Percentiles rank a stretch among this genome's conserved stretches.
Conservation (phyloP, 371 early-diverging fungal genomes). For the Mortierella sp. region DNA sequence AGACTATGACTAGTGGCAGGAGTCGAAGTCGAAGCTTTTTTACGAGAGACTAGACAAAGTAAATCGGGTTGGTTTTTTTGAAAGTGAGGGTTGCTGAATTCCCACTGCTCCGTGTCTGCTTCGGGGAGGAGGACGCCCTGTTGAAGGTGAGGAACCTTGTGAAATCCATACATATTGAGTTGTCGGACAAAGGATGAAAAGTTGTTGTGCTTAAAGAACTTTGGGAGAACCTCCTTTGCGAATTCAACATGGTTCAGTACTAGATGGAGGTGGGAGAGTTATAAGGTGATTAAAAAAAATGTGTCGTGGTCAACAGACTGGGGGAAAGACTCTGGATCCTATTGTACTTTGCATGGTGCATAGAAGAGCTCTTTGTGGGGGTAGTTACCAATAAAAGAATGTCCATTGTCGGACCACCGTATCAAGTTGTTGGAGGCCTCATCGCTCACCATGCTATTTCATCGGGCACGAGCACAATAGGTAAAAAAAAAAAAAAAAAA, state of each 20-base stretch:
- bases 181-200: slow-evolving; percentile 93
- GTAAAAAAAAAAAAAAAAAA: neutral
- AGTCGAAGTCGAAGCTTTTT: slow-evolving; percentile 59
- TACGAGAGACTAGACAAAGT: slow-evolving; percentile 58
- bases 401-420: slow-evolving; percentile 76
- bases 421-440: slow-evolving; percentile 70
- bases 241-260: slow-evolving; percentile 78
- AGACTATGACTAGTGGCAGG: no score
- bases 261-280: slow-evolving; percentile 3
- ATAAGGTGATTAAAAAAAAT: neutral
- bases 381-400: slow-evolving; percentile 67
- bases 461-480: neutral
- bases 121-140: slow-evolving; percentile 72
- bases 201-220: slow-evolving; percentile 91
- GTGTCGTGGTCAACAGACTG: no score
- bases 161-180: slow-evolving; percentile 90
- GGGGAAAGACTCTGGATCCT: no score
- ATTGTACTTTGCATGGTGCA: no score
- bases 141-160: slow-evolving; percentile 80
- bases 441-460: slow-evolving; percentile 74
- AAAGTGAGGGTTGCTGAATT: slow-evolving; percentile 62
- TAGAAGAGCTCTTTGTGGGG: no score
- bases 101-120: slow-evolving; percentile 63
- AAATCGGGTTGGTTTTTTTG: slow-evolving; percentile 62
- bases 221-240: slow-evolving; percentile 81